These are phyloP conservation scores for Magnolia sinica DNA, from an alignment of 164 flowering plant species.

Conservation along the genomic window DNA sequence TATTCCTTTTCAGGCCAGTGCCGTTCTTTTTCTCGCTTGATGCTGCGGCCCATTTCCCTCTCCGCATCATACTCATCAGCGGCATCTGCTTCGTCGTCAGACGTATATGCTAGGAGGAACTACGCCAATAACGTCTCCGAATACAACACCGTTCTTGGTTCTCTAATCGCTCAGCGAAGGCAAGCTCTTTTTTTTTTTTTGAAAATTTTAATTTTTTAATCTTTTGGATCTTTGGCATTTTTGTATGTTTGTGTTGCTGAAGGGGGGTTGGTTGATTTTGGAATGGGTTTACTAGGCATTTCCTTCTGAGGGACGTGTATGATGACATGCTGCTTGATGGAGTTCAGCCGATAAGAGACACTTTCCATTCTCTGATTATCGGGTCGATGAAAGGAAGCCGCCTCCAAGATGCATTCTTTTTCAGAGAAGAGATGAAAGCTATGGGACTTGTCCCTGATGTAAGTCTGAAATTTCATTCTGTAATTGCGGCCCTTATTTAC, in stretches of 20 bases:
- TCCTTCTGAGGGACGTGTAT: slow-evolving; percentile 76
- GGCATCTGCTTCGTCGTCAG: slow-evolving; percentile 20
- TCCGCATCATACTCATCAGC: neutral
- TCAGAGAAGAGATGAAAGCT: slow-evolving; percentile 76
- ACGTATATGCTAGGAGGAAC: slow-evolving; percentile 58
- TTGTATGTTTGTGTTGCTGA: neutral
- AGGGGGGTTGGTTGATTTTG: neutral
- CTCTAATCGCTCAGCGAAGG: slow-evolving; percentile 68
- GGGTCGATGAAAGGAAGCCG: slow-evolving; percentile 81
- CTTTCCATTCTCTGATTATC: slow-evolving; percentile 62
- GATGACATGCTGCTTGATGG: slow-evolving; percentile 94
- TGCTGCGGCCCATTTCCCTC: slow-evolving; percentile 34
- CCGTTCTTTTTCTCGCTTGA: slow-evolving; percentile 31
- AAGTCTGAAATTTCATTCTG: slow-evolving; percentile 17
- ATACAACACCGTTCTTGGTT: slow-evolving; percentile 74
- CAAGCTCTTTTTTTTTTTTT: slow-evolving; percentile 1
- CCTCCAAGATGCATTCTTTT: slow-evolving; percentile 81
- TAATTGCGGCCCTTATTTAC: too few relatives aligned
- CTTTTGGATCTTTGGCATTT: neutral
- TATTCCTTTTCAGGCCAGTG: slow-evolving; percentile 23
- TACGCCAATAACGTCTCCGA: slow-evolving; percentile 78
- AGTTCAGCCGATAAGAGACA: slow-evolving; percentile 70
- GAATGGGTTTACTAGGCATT: slow-evolving; percentile 35
- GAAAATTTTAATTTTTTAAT: too few relatives aligned
- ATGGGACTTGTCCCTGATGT: slow-evolving; percentile 94